These are phyloP conservation scores for Stagonosporopsis chrysanthemi DNA, from an alignment of 2,329 filamentous ascomycete species.

Conservation along the genomic window DNA sequence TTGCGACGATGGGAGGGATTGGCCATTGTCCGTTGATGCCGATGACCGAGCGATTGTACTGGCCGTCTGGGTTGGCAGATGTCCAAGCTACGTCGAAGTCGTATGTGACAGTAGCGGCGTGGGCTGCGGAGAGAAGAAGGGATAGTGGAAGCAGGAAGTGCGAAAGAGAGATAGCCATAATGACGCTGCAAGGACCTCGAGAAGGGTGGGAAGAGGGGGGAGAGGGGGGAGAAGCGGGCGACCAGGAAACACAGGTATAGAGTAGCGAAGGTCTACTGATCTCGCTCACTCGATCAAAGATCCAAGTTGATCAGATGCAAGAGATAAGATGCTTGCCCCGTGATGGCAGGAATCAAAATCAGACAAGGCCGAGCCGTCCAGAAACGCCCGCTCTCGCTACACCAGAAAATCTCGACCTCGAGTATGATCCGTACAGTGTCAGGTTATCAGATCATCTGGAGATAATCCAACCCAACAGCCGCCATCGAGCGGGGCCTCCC, in stretches of 20 bases:
- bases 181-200: slow-evolving; percentile 3
- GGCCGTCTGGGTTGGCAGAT: slow-evolving; percentile 63
- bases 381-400: slow-evolving; percentile 11
- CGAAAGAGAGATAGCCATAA: slow-evolving; percentile 56
- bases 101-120: slow-evolving; percentile 52
- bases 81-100: slow-evolving; percentile 65
- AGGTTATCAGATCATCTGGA: slow-evolving; percentile 36
- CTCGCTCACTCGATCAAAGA: neutral
- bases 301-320: slow-evolving; percentile 33
- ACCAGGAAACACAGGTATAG: neutral
- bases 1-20: slow-evolving; percentile 74
- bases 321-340: slow-evolving; percentile 33
- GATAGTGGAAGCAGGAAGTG: slow-evolving; percentile 51
- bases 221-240: neutral
- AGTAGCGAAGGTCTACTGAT: neutral
- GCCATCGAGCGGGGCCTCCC: slow-evolving; percentile 18
- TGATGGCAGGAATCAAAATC: slow-evolving; percentile 25
- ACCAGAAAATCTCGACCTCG: slow-evolving; percentile 6
- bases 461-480: slow-evolving; percentile 9
- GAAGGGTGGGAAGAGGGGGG: neutral
- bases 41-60: slow-evolving; percentile 60
- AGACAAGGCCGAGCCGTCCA: slow-evolving; percentile 27
- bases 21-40: slow-evolving; percentile 80
- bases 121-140: slow-evolving; percentile 32
- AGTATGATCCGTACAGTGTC: slow-evolving; percentile 1